phyloP scores from a whole-genome alignment of 106 monocot genomes.

The Dendrobium officinale region DNA sequence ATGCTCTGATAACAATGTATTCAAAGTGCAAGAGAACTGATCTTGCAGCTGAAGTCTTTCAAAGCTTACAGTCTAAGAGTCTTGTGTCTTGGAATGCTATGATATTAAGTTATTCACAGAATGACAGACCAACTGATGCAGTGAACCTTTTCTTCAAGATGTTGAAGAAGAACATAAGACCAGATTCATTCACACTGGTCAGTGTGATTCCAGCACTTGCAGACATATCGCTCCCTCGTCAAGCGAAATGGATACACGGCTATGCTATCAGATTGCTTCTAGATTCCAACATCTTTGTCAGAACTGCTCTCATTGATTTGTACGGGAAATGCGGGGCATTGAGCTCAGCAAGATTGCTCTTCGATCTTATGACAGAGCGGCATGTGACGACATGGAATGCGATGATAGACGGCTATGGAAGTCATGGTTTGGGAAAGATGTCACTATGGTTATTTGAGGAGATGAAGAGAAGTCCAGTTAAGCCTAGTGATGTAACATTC shows the following conservation, averaged over 20 bases:
- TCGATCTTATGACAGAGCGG: constrained; percentile 27
- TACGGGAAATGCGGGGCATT: constrained; percentile 59
- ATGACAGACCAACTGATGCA: constrained; percentile 29
- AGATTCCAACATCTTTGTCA: constrained; percentile 42
- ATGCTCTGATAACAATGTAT: constrained; percentile 78
- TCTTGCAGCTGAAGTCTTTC: constrained; percentile 41
- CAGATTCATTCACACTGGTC: constrained; percentile 66
- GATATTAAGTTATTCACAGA: constrained; percentile 67
- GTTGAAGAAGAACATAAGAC: constrained; percentile 19
- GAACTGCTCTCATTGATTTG: constrained; percentile 66
- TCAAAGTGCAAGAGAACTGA: constrained; percentile 60
- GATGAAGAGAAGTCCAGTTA: constrained; percentile 43
- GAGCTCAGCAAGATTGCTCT: constrained; percentile 33
- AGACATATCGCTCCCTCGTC: constrained; percentile 33
- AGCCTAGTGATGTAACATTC: constrained; percentile 61
- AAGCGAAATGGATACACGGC: constrained; percentile 66
- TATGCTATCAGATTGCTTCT: constrained; percentile 30
- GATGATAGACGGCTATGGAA: constrained; percentile 78
- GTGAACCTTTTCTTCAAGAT: constrained; percentile 44
- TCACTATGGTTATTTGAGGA: constrained; percentile 53
- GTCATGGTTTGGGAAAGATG: constrained; percentile 42
- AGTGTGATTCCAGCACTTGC: constrained; percentile 61
- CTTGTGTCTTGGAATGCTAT: constrained; percentile 82
- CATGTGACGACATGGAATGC: constrained; percentile 70
- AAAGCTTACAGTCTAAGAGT: constrained; percentile 29